Evolutionary conservation across 176 grass and related monocot species (phyloP), one percentile per base, ranked within the genome.

Genomic region (Eleusine coracana): DNA sequence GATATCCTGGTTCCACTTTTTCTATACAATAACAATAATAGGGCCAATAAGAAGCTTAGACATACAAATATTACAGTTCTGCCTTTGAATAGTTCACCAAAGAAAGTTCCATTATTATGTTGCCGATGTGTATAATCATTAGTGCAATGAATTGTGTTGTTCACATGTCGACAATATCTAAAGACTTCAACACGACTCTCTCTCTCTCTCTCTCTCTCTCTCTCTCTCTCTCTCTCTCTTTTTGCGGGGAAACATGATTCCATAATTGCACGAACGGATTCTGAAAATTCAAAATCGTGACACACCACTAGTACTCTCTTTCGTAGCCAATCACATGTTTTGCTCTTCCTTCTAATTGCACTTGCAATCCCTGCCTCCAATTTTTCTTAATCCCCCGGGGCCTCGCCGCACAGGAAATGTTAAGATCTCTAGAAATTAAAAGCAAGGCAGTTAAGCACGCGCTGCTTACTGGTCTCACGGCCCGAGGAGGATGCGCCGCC

Each of bases 401-500:
- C 62, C 40, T 37, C 36, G 31, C 4, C 6, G 31, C 58, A 44
- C 68, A 29, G 80, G 37, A 87, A 75, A 54, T 65, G 15, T 28
- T 54, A 6, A 29, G 10, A 28, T 15, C 25, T 29, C 27, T 31
- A 29, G 23, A 65, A 37, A 66, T 36, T 36, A 66, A 0, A 66
- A 6, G 6, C 34, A 65, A 29, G 58, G 3, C 18, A 69, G 38
- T 12, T 71, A 87, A 75, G 14, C 8, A 18, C 31, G 50, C 46
- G 75, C 27, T 27, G 65, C 86, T 92, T 86, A 97, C 95, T 86
- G 13, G 65, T 27, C 8, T 39, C 31, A 42, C 21, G 54, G 29
- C 55, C 83, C 27, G 90, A 83, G 21, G 72, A 48, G 13, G 44
- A 20, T 7, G 66, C 40, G 7, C 28, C 37, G 5, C 61, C 69